Percentiles rank a stretch among this genome's conserved stretches.
These are phyloP conservation scores for Sisymbrium irio DNA, from an alignment of 345 rosid genomes.

Conservation along the genomic window DNA sequence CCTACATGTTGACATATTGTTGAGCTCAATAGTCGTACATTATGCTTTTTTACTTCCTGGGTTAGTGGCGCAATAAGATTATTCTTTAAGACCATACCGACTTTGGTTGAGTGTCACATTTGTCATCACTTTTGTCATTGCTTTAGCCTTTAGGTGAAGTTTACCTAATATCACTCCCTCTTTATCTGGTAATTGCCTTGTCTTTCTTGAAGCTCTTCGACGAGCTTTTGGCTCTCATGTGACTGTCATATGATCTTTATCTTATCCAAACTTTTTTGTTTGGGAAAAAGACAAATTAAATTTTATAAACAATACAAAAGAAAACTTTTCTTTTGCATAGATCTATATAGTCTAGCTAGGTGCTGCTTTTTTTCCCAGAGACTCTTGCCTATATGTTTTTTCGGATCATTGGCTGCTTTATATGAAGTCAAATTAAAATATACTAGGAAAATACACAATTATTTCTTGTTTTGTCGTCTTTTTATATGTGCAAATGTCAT, in stretches of 20 bases:
- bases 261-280: neutral
- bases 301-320: conserved; percentile 12
- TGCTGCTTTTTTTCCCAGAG: neutral
- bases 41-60: neutral
- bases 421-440: neutral
- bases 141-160: neutral
- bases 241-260: conserved; percentile 14
- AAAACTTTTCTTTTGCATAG: neutral
- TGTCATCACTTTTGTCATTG: neutral
- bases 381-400: neutral
- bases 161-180: neutral
- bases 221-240: neutral
- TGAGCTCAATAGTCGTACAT: conserved; percentile 1
- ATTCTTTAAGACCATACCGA: neutral
- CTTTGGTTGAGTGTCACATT: neutral
- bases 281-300: neutral
- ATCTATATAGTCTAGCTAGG: neutral
- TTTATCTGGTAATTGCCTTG: neutral
- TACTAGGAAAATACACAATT: neutral
- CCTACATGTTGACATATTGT: conserved; percentile 3
- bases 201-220: neutral
- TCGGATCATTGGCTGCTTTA: neutral
- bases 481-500: neutral
- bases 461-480: neutral
- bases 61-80: neutral